A percentile compares a stretch with the other conserved stretches of the same genome.
These are phyloP conservation scores for Leishmania major DNA, from an alignment of 208 protist genomes.

Conservation along the genomic window DNA sequence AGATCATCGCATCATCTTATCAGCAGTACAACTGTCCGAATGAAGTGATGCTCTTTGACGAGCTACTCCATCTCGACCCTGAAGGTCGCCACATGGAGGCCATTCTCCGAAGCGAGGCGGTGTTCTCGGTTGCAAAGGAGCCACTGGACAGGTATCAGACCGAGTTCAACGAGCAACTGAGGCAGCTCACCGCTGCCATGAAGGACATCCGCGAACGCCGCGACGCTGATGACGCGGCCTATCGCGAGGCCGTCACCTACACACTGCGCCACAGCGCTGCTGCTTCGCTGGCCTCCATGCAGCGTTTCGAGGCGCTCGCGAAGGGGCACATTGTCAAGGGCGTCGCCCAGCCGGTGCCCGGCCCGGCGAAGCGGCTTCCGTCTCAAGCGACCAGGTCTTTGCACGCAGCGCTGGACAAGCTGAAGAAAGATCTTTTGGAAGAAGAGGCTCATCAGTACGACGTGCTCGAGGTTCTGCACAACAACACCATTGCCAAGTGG, in stretches of 20 bases:
- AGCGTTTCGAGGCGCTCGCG: constrained; percentile 62
- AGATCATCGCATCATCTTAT: constrained; percentile 52
- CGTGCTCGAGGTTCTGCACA: constrained; percentile 65
- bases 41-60: constrained; percentile 75
- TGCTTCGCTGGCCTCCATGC: constrained; percentile 53
- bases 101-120: constrained; percentile 60
- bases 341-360: constrained; percentile 8
- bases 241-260: constrained; percentile 35
- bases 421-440: constrained; percentile 70
- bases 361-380: constrained; percentile 1
- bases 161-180: constrained; percentile 84
- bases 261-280: constrained; percentile 47
- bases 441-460: constrained; percentile 81
- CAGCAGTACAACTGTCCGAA: constrained; percentile 84
- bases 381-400: constrained; percentile 24
- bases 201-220: constrained; percentile 62
- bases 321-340: constrained; percentile 51
- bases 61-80: constrained; percentile 60
- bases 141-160: constrained; percentile 69
- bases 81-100: constrained; percentile 63
- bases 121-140: constrained; percentile 70
- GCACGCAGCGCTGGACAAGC: constrained; percentile 38
- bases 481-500: constrained; percentile 71
- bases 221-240: constrained; percentile 63
- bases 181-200: constrained; percentile 80